phyloP scores from a whole-genome alignment of 2,329 filamentous ascomycete species.

The Lachnellula hyalina region DNA sequence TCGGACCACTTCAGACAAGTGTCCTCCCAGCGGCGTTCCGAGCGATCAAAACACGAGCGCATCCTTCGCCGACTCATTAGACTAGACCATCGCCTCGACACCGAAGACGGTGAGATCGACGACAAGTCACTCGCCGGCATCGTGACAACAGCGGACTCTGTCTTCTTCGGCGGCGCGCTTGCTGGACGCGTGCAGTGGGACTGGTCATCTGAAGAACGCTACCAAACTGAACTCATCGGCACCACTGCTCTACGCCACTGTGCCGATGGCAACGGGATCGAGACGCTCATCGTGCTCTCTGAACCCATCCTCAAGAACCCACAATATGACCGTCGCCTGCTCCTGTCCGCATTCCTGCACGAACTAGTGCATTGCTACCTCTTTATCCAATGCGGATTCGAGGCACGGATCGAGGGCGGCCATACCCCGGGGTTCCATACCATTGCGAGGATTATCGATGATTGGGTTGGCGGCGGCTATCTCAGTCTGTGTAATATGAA shows the following conservation, averaged over 20 bases:
- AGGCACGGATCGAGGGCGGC: conserved; percentile 49
- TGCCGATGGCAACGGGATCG: conserved; percentile 43
- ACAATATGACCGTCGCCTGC: conserved; percentile 51
- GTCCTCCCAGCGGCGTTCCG: conserved; percentile 15
- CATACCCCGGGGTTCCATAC: conserved; percentile 55
- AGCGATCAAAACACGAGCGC: conserved; percentile 39
- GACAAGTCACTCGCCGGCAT: conserved; percentile 52
- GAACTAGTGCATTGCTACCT: conserved; percentile 64
- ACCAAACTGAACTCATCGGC: conserved; percentile 52
- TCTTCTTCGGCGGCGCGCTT: conserved; percentile 56
- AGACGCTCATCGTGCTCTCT: conserved; percentile 59
- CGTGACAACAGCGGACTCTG: conserved; percentile 54
- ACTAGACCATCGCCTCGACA: conserved; percentile 43
- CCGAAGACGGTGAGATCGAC: conserved; percentile 42
- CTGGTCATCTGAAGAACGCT: conserved; percentile 50
- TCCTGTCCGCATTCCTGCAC: conserved; percentile 61
- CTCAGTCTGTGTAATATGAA: conserved; percentile 55
- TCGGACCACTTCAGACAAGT: conserved; percentile 14
- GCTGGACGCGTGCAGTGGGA: conserved; percentile 56
- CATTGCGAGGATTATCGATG: conserved; percentile 56
- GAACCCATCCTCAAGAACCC: conserved; percentile 48
- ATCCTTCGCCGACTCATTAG: conserved; percentile 55
- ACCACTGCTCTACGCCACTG: conserved; percentile 52
- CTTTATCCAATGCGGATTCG: conserved; percentile 56
- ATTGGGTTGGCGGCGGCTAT: conserved; percentile 51